Evolutionary conservation across 495 filamentous ascomycete genomes (phyloP).

Genomic region (Friedmanniomyces endolithicus): DNA sequence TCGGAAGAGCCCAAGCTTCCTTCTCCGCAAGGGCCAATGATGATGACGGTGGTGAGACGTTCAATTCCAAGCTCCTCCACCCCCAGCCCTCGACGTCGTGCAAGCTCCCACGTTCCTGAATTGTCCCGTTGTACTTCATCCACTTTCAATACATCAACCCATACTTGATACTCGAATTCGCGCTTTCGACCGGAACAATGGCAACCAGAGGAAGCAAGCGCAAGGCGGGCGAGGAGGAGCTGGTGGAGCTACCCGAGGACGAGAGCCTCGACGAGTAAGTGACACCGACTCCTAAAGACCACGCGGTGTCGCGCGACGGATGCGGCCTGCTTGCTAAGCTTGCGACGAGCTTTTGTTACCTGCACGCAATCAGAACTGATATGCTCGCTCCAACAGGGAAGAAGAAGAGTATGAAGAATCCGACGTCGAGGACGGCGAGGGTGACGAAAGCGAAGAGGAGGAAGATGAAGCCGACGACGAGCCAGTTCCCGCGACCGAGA

Average conservation of each 20-base stretch:
- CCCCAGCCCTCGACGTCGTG: not conserved
- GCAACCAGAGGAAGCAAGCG: slow-evolving; percentile 8
- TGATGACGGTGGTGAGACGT: not conserved
- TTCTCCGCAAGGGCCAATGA: not conserved
- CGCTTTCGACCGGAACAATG: not conserved
- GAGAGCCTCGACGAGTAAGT: not conserved
- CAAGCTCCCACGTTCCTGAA: slow-evolving; percentile 1
- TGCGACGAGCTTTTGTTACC: no score
- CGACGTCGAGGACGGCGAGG: not conserved
- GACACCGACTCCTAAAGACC: not conserved
- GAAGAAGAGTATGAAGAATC: not conserved
- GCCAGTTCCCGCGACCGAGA: slow-evolving; percentile 2
- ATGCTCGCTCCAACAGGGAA: not conserved
- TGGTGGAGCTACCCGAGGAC: slow-evolving; percentile 9
- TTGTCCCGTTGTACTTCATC: no score
- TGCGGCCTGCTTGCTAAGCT: not conserved
- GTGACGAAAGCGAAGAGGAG: not conserved
- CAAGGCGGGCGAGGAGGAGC: slow-evolving; percentile 13
- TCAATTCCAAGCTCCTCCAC: not conserved
- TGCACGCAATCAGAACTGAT: no score
- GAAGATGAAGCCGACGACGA: slow-evolving; percentile 6
- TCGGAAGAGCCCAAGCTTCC: not conserved
- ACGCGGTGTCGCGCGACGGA: not conserved
- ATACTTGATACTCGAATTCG: not conserved
- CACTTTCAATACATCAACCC: no score